A percentile compares a stretch with the other conserved stretches of the same genome.
Evolutionary conservation across 768 basidiomycete species (phyloP).

Genomic region (Sporobolomyces roseus): DNA sequence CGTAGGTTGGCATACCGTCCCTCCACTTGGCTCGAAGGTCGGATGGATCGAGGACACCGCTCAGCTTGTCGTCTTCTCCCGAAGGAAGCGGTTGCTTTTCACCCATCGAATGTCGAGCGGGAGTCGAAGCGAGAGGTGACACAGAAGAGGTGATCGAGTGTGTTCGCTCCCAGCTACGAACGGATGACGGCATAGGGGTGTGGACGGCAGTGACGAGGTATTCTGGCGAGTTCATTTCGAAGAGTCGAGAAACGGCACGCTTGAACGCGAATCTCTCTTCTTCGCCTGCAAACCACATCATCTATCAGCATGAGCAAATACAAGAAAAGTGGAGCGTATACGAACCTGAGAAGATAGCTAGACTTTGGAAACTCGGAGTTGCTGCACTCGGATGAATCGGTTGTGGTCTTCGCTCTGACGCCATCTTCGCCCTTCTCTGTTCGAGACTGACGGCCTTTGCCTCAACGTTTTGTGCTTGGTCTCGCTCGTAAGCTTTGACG

Average conservation of each 20-base stretch:
- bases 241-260: slow-evolving; percentile 59
- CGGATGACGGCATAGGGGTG: slow-evolving; percentile 33
- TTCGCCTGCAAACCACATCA: slow-evolving; percentile 47
- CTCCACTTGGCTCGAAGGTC: slow-evolving; percentile 23
- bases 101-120: slow-evolving; percentile 17
- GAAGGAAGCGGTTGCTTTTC: slow-evolving; percentile 1
- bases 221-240: slow-evolving; percentile 56
- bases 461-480: slow-evolving; percentile 15
- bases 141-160: neutral
- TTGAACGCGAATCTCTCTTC: slow-evolving; percentile 65
- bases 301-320: neutral
- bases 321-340: neutral
- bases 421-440: slow-evolving; percentile 37
- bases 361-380: slow-evolving; percentile 53
- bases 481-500: slow-evolving; percentile 37
- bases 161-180: slow-evolving; percentile 41
- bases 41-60: slow-evolving; percentile 30
- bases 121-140: neutral
- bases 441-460: slow-evolving; percentile 33
- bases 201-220: slow-evolving; percentile 41
- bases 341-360: slow-evolving; percentile 57
- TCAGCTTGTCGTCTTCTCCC: slow-evolving; percentile 9
- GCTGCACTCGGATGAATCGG: slow-evolving; percentile 45
- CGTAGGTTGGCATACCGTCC: slow-evolving; percentile 7
- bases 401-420: slow-evolving; percentile 24